Evolutionary conservation across 192 early-diverging fungal species (phyloP).

Genomic region (Podila horticola): DNA sequence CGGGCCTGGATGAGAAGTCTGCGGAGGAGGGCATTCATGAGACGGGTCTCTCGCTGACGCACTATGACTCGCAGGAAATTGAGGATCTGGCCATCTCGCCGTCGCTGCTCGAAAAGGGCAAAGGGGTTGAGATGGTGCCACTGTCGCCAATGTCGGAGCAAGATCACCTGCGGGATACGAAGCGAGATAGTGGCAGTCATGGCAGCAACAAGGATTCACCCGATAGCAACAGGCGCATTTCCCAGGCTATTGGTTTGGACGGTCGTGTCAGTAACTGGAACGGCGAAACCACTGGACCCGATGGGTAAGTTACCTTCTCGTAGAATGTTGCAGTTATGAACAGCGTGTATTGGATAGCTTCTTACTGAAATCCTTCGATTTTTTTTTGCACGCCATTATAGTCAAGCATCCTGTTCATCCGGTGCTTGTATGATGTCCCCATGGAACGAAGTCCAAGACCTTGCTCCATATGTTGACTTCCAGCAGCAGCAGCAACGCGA

Average conservation of each 20-base stretch:
- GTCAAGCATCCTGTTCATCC: constrained; percentile 41
- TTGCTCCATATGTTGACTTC: constrained; percentile 14
- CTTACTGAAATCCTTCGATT: background rate
- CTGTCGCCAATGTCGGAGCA: no score
- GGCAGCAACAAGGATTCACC: background rate
- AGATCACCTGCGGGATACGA: no score
- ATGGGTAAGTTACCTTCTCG: constrained; percentile 22
- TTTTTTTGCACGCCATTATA: background rate
- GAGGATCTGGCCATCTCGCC: constrained; percentile 17
- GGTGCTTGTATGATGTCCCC: constrained; percentile 44
- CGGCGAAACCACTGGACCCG: constrained; percentile 28
- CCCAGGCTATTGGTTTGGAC: constrained; percentile 31
- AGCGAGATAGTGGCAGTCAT: background rate
- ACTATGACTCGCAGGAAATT: background rate
- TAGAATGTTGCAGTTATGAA: background rate
- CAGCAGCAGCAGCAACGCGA: constrained; percentile 39
- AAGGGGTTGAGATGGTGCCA: background rate
- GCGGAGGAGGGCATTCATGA: background rate
- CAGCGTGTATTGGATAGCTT: background rate
- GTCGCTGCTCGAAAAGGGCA: background rate
- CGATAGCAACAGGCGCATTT: constrained; percentile 4
- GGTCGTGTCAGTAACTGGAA: constrained; percentile 50
- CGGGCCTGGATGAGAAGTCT: background rate
- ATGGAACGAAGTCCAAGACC: constrained; percentile 46
- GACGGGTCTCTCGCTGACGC: background rate